A percentile compares a stretch with the other conserved stretches of the same genome.
These are phyloP conservation scores for Nemania sp. DNA, from an alignment of 2,329 filamentous ascomycete genomes.

Conservation along the genomic window DNA sequence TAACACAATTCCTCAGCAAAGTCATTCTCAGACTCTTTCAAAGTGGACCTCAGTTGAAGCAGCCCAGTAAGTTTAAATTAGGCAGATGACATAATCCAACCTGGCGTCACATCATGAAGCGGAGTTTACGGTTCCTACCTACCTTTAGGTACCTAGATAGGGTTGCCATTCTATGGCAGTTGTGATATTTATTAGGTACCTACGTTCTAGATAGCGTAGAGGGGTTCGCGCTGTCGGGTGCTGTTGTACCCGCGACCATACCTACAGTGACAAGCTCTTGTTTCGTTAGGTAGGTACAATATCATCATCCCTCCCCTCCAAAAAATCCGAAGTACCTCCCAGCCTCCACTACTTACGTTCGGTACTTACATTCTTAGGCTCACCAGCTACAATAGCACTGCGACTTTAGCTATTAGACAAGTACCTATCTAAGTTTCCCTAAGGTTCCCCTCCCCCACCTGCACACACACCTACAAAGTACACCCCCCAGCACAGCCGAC, in stretches of 20 bases:
- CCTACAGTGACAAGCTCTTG: too few species aligned
- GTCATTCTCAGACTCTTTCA: not conserved
- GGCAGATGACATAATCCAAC: constrained; percentile 22
- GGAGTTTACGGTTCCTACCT: not conserved
- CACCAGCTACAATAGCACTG: not conserved
- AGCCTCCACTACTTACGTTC: not conserved
- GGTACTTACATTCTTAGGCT: not conserved
- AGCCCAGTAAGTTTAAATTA: not conserved
- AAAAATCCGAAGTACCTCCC: not conserved
- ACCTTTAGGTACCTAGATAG: too few species aligned
- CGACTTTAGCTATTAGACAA: not conserved
- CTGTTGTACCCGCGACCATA: constrained; percentile 8
- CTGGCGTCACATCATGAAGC: constrained; percentile 12
- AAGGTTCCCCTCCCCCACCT: constrained; percentile 39
- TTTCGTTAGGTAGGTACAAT: not conserved
- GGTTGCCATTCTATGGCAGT: not conserved
- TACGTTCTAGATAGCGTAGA: constrained; percentile 16
- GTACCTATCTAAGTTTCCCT: constrained; percentile 3
- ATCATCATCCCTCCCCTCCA: not conserved
- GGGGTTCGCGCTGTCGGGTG: constrained; percentile 11
- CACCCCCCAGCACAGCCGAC: constrained; percentile 28
- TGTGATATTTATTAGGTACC: not conserved
- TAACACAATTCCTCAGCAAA: not conserved
- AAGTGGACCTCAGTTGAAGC: not conserved
- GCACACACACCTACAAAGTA: constrained; percentile 34